Percentiles rank a stretch among this genome's conserved stretches.
Evolutionary conservation across 345 rosid species (phyloP).

Genomic region (Leavenworthia alabamica): DNA sequence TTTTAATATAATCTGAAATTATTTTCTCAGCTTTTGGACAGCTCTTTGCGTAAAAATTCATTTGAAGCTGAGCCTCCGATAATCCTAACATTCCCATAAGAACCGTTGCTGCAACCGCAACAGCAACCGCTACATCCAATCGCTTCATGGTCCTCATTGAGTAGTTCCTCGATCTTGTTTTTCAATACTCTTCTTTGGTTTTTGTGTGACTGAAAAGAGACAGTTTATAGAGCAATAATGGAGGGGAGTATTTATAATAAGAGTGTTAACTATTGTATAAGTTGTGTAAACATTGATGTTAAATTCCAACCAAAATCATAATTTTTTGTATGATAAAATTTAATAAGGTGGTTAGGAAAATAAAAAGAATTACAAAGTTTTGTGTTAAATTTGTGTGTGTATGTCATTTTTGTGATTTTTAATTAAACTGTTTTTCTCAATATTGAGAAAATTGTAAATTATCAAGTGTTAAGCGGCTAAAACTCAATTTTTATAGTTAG

Average conservation of each 20-base stretch:
- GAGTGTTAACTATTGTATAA: conserved; percentile 1
- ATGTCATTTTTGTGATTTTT: not conserved
- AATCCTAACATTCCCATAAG: conserved; percentile 28
- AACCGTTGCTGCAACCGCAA: conserved; percentile 14
- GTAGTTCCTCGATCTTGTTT: conserved; percentile 2
- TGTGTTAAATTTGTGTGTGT: not conserved
- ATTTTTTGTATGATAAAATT: no score
- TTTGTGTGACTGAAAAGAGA: conserved; percentile 16
- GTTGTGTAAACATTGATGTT: not conserved
- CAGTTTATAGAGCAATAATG: conserved; percentile 20
- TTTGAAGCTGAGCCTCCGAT: conserved; percentile 49
- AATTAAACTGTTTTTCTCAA: not conserved
- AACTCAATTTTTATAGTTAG: no score
- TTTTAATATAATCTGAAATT: conserved; percentile 41
- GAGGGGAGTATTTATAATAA: conserved; percentile 15
- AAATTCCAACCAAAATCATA: not conserved
- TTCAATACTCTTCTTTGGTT: conserved; percentile 9
- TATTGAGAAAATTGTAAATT: no score
- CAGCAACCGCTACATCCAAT: not conserved
- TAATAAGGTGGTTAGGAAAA: no score
- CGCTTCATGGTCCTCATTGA: conserved; percentile 14
- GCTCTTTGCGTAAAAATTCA: conserved; percentile 51
- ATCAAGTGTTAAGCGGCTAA: no score
- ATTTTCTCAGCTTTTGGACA: conserved; percentile 80
- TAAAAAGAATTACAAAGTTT: no score